These are phyloP conservation scores for Beauveria varroae DNA, from an alignment of 2,329 filamentous ascomycete genomes.

Conservation along the genomic window DNA sequence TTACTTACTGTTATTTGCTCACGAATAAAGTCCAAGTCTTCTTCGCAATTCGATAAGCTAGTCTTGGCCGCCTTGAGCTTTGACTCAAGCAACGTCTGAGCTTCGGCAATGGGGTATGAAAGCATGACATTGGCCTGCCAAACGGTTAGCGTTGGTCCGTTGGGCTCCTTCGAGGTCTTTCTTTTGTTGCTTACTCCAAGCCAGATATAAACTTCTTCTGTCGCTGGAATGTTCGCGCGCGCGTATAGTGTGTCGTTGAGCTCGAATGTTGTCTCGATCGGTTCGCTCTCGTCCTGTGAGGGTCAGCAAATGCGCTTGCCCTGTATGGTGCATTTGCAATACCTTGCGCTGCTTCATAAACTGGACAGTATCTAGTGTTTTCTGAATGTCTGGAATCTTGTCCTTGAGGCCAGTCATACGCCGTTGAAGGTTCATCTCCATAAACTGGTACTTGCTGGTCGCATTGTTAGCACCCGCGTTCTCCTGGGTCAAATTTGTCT, in stretches of 20 bases:
- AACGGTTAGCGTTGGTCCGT: conserved; percentile 17
- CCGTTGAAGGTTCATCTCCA: conserved; percentile 89
- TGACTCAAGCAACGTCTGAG: conserved; percentile 65
- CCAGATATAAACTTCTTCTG: conserved; percentile 94
- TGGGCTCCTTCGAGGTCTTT: too few relatives aligned
- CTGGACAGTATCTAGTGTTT: conserved; percentile 84
- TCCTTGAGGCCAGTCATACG: conserved; percentile 75
- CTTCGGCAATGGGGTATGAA: conserved; percentile 84
- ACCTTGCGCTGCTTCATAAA: conserved; percentile 76
- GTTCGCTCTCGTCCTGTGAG: conserved; percentile 46
- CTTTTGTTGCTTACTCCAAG: conserved; percentile 57
- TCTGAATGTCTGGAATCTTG: conserved; percentile 95
- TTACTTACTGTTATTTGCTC: conserved; percentile 82
- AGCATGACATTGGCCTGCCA: conserved; percentile 93
- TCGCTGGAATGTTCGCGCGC: conserved; percentile 72
- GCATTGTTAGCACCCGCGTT: conserved; percentile 11
- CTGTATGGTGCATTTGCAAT: conserved; percentile 10
- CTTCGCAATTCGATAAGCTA: conserved; percentile 81
- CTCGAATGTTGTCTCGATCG: conserved; percentile 89
- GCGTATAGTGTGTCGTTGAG: conserved; percentile 94
- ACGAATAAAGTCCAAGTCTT: conserved; percentile 89
- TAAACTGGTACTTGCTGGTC: conserved; percentile 94
- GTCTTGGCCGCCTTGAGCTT: conserved; percentile 75
- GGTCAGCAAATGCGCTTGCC: conserved; percentile 14
- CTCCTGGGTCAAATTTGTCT: background rate